A percentile compares a stretch with the other conserved stretches of the same genome.
Conservation (phyloP, 768 basidiomycete species). For the Calocybe gangraenosa region DNA sequence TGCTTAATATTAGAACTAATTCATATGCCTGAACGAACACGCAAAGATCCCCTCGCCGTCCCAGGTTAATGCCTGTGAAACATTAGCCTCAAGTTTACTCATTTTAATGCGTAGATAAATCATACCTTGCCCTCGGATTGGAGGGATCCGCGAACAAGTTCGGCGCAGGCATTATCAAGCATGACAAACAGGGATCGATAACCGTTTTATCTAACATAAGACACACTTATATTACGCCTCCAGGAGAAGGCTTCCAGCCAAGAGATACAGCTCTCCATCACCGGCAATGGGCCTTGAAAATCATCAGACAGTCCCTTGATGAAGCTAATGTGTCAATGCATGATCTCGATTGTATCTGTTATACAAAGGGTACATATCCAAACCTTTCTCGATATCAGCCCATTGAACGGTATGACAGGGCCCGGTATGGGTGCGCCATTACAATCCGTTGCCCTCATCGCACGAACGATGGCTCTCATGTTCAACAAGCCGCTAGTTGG, state of each 20-base stretch:
- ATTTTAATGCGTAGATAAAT: slow-evolving; percentile 40
- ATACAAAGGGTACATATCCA: slow-evolving; percentile 80
- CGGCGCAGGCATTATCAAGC: slow-evolving; percentile 89
- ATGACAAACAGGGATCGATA: slow-evolving; percentile 67
- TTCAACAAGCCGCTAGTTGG: slow-evolving; percentile 91
- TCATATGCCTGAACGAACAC: slow-evolving; percentile 25
- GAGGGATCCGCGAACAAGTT: slow-evolving; percentile 99
- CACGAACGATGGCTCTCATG: slow-evolving; percentile 83
- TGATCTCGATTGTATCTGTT: slow-evolving; percentile 93
- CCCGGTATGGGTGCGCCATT: slow-evolving; percentile 99
- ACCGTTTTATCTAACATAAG: slow-evolving; percentile 87
- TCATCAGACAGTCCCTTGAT: slow-evolving; percentile 72
- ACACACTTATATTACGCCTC: slow-evolving; percentile 98
- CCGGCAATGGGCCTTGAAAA: slow-evolving; percentile 83
- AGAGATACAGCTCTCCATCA: slow-evolving; percentile 95
- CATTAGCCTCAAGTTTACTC: slow-evolving; percentile 1
- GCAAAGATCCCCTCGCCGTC: slow-evolving; percentile 23
- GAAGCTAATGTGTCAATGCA: slow-evolving; percentile 67
- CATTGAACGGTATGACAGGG: slow-evolving; percentile 41
- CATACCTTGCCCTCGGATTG: slow-evolving; percentile 87
- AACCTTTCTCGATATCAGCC: background rate
- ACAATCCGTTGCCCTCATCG: slow-evolving; percentile 92
- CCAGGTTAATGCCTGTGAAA: slow-evolving; percentile 27
- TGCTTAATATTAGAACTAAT: too few relatives aligned
- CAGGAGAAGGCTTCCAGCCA: slow-evolving; percentile 96